A percentile compares a stretch with the other conserved stretches of the same genome.
Conservation (phyloP, 1,284 basidiomycete genomes). For the Fomitopsis pinicola region DNA sequence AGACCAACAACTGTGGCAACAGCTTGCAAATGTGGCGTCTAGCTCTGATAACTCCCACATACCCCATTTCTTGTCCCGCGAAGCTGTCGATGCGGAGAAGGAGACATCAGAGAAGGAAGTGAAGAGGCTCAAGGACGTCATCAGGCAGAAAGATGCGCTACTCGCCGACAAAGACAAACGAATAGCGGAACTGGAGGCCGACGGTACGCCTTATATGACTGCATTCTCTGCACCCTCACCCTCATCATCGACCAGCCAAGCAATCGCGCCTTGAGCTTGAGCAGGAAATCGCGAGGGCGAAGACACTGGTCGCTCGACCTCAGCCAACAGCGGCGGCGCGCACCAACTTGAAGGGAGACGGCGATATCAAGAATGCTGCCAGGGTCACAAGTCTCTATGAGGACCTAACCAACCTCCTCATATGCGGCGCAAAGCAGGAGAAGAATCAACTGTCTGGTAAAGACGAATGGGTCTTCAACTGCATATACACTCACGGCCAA, state of each 20-base stretch:
- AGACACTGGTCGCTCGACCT: slow-evolving; percentile 39
- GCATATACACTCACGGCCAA: slow-evolving; percentile 29
- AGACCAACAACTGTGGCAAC: slow-evolving; percentile 60
- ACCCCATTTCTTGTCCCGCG: slow-evolving; percentile 65
- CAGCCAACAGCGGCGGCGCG: slow-evolving; percentile 20
- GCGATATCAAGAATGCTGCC: slow-evolving; percentile 48
- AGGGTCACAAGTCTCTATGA: slow-evolving; percentile 34
- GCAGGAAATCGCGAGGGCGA: slow-evolving; percentile 57
- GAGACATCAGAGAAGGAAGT: slow-evolving; percentile 47
- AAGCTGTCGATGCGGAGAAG: slow-evolving; percentile 67
- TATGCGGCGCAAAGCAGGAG: slow-evolving; percentile 28
- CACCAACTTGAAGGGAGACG: slow-evolving; percentile 27
- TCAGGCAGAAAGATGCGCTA: slow-evolving; percentile 39
- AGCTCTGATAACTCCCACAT: slow-evolving; percentile 32
- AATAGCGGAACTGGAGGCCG: slow-evolving; percentile 41
- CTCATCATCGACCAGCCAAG: slow-evolving; percentile 17
- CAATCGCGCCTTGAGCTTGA: slow-evolving; percentile 51
- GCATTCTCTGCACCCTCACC: background rate
- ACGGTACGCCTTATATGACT: slow-evolving; percentile 31
- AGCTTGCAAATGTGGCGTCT: slow-evolving; percentile 51
- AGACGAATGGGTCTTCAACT: slow-evolving; percentile 27
- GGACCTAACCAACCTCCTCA: slow-evolving; percentile 35
- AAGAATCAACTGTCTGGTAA: slow-evolving; percentile 21
- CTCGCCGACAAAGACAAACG: slow-evolving; percentile 44
- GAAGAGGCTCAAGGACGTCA: slow-evolving; percentile 36